These are phyloP conservation scores for Neurospora africana DNA, from an alignment of 495 filamentous ascomycete genomes.

Conservation along the genomic window DNA sequence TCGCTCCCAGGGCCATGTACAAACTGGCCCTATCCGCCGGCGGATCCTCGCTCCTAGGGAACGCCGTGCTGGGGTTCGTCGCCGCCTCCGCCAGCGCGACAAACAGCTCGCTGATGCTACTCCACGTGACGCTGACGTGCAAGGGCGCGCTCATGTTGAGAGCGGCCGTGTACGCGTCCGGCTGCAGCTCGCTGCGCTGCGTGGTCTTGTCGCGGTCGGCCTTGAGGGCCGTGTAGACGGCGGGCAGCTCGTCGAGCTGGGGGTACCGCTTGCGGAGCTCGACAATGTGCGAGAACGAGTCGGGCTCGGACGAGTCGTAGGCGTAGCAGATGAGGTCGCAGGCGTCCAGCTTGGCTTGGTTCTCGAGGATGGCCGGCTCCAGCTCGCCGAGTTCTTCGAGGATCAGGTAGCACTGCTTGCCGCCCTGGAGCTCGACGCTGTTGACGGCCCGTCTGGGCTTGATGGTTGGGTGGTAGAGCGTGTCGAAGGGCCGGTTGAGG, in stretches of 20 bases:
- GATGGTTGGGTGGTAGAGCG: slow-evolving; percentile 87
- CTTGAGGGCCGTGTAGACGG: slow-evolving; percentile 85
- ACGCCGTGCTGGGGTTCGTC: slow-evolving; percentile 74
- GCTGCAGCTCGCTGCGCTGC: slow-evolving; percentile 81
- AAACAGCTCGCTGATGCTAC: slow-evolving; percentile 81
- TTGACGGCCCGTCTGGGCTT: slow-evolving; percentile 89
- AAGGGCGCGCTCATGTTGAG: slow-evolving; percentile 76
- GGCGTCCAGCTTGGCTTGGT: slow-evolving; percentile 78
- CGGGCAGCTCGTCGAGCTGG: slow-evolving; percentile 75
- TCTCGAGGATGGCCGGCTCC: slow-evolving; percentile 87
- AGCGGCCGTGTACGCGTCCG: slow-evolving; percentile 77
- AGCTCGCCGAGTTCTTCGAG: slow-evolving; percentile 92
- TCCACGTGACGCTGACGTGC: slow-evolving; percentile 91
- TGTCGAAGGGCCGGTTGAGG: slow-evolving; percentile 74
- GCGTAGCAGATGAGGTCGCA: slow-evolving; percentile 92
- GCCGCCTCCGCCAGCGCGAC: slow-evolving; percentile 80
- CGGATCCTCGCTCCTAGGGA: slow-evolving; percentile 78
- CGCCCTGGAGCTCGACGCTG: slow-evolving; percentile 88
- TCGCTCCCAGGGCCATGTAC: slow-evolving; percentile 76
- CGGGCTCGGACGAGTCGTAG: slow-evolving; percentile 92
- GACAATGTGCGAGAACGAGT: slow-evolving; percentile 86
- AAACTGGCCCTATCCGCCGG: slow-evolving; percentile 69
- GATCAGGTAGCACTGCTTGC: slow-evolving; percentile 95
- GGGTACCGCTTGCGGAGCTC: slow-evolving; percentile 66
- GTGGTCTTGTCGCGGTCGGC: slow-evolving; percentile 91